Evolutionary conservation across 2,329 filamentous ascomycete species (phyloP).

Genomic region (Fusarium ramigenum): DNA sequence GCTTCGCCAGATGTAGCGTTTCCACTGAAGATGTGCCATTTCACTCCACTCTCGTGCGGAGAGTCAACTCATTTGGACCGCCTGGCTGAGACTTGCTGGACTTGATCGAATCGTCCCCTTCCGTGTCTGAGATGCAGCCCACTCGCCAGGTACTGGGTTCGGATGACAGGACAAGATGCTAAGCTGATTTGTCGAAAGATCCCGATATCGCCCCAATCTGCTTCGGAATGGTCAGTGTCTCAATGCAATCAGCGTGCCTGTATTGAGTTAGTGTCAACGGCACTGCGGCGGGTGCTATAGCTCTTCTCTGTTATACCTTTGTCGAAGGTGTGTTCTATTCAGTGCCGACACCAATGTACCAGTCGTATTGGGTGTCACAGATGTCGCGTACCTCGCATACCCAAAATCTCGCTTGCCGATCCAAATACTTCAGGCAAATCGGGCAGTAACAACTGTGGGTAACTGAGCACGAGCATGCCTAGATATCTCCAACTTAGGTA

Average conservation of each 20-base stretch:
- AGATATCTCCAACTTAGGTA: neutral
- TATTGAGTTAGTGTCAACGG: neutral
- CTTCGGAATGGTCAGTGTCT: neutral
- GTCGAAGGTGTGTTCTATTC: neutral
- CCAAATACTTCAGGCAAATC: conserved; percentile 12
- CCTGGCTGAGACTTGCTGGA: neutral
- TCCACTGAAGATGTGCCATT: conserved; percentile 23
- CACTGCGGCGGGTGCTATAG: neutral
- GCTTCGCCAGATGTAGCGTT: conserved; percentile 27
- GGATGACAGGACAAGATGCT: conserved; percentile 2
- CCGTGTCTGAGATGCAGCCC: conserved; percentile 16
- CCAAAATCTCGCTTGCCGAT: conserved; percentile 27
- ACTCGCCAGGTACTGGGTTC: conserved; percentile 1
- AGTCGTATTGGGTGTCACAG: neutral
- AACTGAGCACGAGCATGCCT: neutral
- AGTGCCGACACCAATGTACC: conserved; percentile 3
- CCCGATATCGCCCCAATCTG: neutral
- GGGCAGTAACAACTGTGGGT: neutral
- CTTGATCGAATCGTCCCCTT: conserved; percentile 16
- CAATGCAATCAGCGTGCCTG: neutral
- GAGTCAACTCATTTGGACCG: conserved; percentile 17
- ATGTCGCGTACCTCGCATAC: conserved; percentile 5
- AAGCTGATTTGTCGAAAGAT: neutral
- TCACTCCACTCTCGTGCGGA: conserved; percentile 32
- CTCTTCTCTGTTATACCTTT: neutral